Evolutionary conservation across 176 grass and related monocot species (phyloP), one percentile per base, ranked within the genome.

Genomic region (Areca catechu): DNA sequence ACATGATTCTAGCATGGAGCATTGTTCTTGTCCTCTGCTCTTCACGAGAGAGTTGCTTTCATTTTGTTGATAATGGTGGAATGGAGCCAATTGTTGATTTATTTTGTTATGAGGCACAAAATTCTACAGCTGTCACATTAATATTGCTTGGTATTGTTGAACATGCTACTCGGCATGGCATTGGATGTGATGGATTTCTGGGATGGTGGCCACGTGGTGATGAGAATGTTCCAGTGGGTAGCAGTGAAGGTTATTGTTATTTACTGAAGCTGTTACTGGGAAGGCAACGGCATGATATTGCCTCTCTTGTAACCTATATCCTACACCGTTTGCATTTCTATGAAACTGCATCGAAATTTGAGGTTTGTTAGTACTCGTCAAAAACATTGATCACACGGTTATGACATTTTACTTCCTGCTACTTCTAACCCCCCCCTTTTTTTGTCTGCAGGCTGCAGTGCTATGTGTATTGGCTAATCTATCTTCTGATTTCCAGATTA

Each of bases 101-200:
- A 49, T 68, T 90, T 25, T 76, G 69, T 23, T 63, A 59, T 28
- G 71, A 84, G 65, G 79, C 70, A 4, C 63, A 79, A 65, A 83
- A 82, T 49, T 96, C 86, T 55, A 74, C 80, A 56, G 80, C 79
- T 64, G 71, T 80, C 21, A 80, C 77, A 63, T 70, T 96, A 74
- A 81, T 96, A 61, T 65, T 96, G 30, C 68, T 96, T 61, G 73
- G 83, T 71, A 76, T 96, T 77, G 59, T 90, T 51, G 92, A 96
- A 49, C 78, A 69, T 79, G 80, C 74, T 66, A 90, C 92, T 53
- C 77, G 80, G 17, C 72, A 90, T 77, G 71, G 69, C 65, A 73
- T 90, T 79, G 92, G 92, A 77, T 96, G 92, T 69, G 92, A 90
- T 75, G 74, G 86, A 25, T 96, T 90, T 73, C 76, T 96, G 74